Conservation (phyloP, 495 filamentous ascomycete species). For the Aspergillus cavernicola region DNA sequence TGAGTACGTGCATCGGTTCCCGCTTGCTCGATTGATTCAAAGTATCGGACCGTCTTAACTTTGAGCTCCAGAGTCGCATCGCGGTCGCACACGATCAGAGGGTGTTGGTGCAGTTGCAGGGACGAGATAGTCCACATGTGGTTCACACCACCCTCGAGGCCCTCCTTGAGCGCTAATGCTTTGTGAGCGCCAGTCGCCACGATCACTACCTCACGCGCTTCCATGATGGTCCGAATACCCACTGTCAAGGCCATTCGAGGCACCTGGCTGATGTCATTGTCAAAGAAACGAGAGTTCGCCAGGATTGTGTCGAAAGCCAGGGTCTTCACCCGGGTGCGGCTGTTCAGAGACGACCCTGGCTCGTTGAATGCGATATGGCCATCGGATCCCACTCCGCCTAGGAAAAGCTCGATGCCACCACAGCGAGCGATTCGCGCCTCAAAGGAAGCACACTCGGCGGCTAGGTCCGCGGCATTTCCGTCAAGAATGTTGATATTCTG, state of each 20-base stretch:
- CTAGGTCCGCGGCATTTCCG: constrained; percentile 71
- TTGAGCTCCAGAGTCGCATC: constrained; percentile 80
- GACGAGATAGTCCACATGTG: constrained; percentile 88
- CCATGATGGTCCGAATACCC: constrained; percentile 81
- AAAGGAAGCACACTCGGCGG: constrained; percentile 73
- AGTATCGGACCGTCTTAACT: constrained; percentile 78
- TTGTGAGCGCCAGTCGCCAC: constrained; percentile 80
- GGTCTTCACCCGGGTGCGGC: constrained; percentile 79
- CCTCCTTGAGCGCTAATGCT: constrained; percentile 73
- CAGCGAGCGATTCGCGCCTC: constrained; percentile 71
- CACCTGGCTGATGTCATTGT: constrained; percentile 64
- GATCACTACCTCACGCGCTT: constrained; percentile 77
- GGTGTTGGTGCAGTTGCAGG: constrained; percentile 74
- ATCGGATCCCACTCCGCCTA: constrained; percentile 81
- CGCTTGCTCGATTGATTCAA: constrained; percentile 60
- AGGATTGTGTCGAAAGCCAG: constrained; percentile 83
- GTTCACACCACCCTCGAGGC: constrained; percentile 77
- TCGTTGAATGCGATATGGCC: constrained; percentile 91
- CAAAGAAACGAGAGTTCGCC: constrained; percentile 82
- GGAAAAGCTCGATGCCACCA: constrained; percentile 81
- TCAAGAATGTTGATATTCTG: constrained; percentile 83
- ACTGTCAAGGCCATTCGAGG: constrained; percentile 83
- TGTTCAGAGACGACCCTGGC: constrained; percentile 74
- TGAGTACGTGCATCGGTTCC: constrained; percentile 53
- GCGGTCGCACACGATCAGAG: constrained; percentile 79